Conservation (phyloP, 148 eudicot genomes). For the Nepenthes gracilis region DNA sequence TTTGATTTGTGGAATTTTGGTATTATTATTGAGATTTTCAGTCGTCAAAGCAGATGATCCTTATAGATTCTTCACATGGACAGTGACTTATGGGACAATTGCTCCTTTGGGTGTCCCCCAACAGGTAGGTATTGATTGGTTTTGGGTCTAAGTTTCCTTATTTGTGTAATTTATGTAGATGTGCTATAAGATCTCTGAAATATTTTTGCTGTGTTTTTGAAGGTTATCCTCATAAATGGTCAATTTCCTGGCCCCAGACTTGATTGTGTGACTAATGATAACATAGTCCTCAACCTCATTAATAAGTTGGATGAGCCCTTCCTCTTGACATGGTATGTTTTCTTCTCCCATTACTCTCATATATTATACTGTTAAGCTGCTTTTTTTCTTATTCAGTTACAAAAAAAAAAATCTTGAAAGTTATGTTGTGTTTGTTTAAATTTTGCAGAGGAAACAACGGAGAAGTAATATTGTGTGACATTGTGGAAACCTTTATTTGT, state of each 20-base stretch:
- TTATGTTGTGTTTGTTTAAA: too few species aligned
- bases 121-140: constrained; percentile 32
- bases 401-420: too few species aligned
- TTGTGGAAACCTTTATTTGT: too few species aligned
- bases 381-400: neutral
- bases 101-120: constrained; percentile 73
- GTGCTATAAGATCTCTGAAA: neutral
- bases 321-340: constrained; percentile 78
- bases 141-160: neutral
- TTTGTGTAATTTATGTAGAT: neutral
- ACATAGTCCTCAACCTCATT: constrained; percentile 63
- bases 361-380: neutral
- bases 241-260: constrained; percentile 90
- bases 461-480: too few species aligned
- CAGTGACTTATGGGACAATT: constrained; percentile 72
- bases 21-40: constrained; percentile 25
- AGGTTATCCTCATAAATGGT: constrained; percentile 91
- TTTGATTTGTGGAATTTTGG: constrained; percentile 14
- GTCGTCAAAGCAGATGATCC: constrained; percentile 61
- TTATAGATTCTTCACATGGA: constrained; percentile 67
- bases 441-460: too few species aligned
- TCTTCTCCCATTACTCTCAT: neutral
- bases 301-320: constrained; percentile 79
- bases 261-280: constrained; percentile 80
- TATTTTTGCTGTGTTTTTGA: constrained; percentile 7